Evolutionary conservation across 176 grass and related monocot species (phyloP), one percentile per base, ranked within the genome.

Genomic region (Hyparrhenia diplandra): DNA sequence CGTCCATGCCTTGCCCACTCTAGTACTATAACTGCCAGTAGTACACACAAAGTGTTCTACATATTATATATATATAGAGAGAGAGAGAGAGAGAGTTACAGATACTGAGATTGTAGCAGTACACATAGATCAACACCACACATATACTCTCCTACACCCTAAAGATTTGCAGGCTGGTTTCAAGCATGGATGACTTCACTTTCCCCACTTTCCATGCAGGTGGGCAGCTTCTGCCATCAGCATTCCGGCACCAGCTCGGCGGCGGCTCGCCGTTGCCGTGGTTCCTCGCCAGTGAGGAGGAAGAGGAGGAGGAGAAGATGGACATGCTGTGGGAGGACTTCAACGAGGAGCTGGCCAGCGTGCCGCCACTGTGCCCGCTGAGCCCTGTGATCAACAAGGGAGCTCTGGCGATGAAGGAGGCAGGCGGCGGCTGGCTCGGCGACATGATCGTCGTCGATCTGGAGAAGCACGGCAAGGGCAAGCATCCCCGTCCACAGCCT

Each of bases 321-420:
- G 95, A 98, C 78, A 85, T 94, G 90, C 85, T 98, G 69, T 98
- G 95, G 95, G 95, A 98, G 88, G 82, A 90, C 80, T 98, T 98
- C 88, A 98, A 98, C 46, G 95, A 98, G 78, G 95, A 98, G 78
- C 86, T 98, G 1, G 42, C 59, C 2, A 73, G 86, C 47, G 10
- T 42, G 80, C 87, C 86, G 10, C 80, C 84, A 20, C 74, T 86
- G 37, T 90, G 88, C 84, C 88, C 88, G 17, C 79, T 90, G 24
- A 90, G 88, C 73, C 88, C 88, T 1, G 46, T 73, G 57, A 77
- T 64, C 73, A 57, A 67, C 14, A 71, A 57, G 64, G 61, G 42
- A 16, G 71, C 34, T 71, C 52, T 80, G 77, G 67, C 28, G 66
- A 64, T 39, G 57, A 80, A 23, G 72, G 43, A 78, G 71, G 87